These are phyloP conservation scores for Lichtheimia corymbifera DNA, from an alignment of 371 early-diverging fungal species.

Conservation along the genomic window DNA sequence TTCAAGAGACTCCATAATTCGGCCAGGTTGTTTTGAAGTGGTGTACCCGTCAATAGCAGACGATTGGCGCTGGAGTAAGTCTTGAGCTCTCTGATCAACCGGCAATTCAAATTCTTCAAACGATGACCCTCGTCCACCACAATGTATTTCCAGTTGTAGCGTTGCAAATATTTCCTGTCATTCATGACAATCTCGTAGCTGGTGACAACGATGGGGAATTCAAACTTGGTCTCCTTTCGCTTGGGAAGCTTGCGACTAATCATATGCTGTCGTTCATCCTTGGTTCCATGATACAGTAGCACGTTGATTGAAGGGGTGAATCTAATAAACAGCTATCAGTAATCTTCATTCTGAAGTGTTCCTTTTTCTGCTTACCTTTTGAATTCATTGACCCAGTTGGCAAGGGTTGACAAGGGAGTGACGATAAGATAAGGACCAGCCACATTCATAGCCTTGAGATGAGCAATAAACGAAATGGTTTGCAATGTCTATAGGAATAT, in stretches of 20 bases:
- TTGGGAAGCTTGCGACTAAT: slow-evolving; percentile 69
- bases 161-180: slow-evolving; percentile 72
- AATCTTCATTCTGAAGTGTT: neutral
- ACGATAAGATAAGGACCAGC: slow-evolving; percentile 96
- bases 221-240: slow-evolving; percentile 45
- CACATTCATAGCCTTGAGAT: slow-evolving; percentile 80
- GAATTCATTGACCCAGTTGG: slow-evolving; percentile 98
- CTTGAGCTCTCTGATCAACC: slow-evolving; percentile 86
- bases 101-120: slow-evolving; percentile 92
- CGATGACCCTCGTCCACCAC: slow-evolving; percentile 97
- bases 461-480: slow-evolving; percentile 91
- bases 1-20: slow-evolving; percentile 96
- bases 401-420: slow-evolving; percentile 93
- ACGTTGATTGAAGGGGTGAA: slow-evolving; percentile 88
- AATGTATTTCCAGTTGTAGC: slow-evolving; percentile 84
- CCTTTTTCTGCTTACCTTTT: slow-evolving; percentile 54
- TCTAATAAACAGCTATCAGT: slow-evolving; percentile 23
- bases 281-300: slow-evolving; percentile 90
- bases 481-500: slow-evolving; percentile 81
- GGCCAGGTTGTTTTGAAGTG: slow-evolving; percentile 91
- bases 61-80: slow-evolving; percentile 83
- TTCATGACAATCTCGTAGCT: slow-evolving; percentile 92
- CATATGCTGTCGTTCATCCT: slow-evolving; percentile 76
- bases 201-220: slow-evolving; percentile 85
- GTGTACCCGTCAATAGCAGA: slow-evolving; percentile 90